phyloP scores from a whole-genome alignment of 805 yeast species.

The Alloascoidea hylecoeti region DNA sequence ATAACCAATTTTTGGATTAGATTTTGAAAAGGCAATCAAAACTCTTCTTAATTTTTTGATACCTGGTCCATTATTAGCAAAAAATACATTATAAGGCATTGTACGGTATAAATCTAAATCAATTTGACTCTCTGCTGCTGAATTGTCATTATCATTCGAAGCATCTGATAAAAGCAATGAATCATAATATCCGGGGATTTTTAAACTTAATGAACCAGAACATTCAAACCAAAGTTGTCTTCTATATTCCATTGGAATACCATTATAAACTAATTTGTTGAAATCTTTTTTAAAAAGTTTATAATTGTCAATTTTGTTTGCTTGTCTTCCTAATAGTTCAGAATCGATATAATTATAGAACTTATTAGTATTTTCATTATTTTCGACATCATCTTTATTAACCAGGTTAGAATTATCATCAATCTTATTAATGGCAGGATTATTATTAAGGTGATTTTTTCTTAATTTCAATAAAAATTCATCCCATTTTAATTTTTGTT shows the following conservation, averaged over 20 bases:
- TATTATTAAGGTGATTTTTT: no score
- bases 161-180: no score
- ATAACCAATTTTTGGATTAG: conserved; percentile 35
- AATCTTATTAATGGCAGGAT: no score
- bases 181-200: conserved; percentile 32
- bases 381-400: no score
- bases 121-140: conserved; percentile 30
- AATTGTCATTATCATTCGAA: conserved; percentile 11
- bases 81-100: conserved; percentile 37
- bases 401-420: no score
- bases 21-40: conserved; percentile 31
- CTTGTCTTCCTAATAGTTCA: conserved; percentile 1
- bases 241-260: conserved; percentile 34
- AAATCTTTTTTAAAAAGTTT: conserved; percentile 15
- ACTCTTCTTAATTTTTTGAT: conserved; percentile 29
- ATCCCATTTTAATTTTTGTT: background rate
- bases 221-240: conserved; percentile 37
- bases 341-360: no score
- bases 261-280: conserved; percentile 23
- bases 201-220: conserved; percentile 30
- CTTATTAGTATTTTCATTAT: no score
- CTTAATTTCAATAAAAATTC: background rate
- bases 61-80: conserved; percentile 42
- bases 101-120: conserved; percentile 40
- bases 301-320: conserved; percentile 7